Evolutionary conservation across 768 basidiomycete species (phyloP), one percentile per base, ranked within the genome.

Genomic region (Clitopilus passeckerianus): DNA sequence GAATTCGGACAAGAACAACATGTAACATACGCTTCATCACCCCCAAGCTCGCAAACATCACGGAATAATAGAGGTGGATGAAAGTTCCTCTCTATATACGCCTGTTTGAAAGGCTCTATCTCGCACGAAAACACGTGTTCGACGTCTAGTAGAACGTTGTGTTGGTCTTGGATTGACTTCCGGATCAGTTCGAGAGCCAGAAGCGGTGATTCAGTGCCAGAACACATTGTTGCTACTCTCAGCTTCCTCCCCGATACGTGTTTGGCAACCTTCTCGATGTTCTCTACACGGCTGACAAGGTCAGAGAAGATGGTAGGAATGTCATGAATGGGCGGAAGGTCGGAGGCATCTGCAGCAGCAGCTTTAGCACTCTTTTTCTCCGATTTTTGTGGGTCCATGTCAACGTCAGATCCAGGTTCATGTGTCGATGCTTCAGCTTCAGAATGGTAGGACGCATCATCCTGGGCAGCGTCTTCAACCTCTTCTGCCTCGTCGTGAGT

Each of bases 111-210:
- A 3, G 95, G 94, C 68, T 95, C 95, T 58, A 97, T 96, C 74
- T 97, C 94, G 72, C 94, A 97, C 1, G 94, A 96, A 74, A 97
- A 96, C 46, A 95, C 92, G 72, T 97, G 95, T 70, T 95, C 90
- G 56, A 93, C 78, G 23, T 88, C 82, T 58, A 97, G 74, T 1
- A 80, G 75, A 56, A 89, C 65, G 2, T 77, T 82, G 64, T 86
- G 84, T 64, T 88, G 87, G 30, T 87, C 84, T 30, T 83, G 72
- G 63, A 96, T 82, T 5, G 88, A 84, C 60, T 88, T 84, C 59
- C 87, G 86, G 50, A 97, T 92, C 61, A 95, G 75, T 30, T 91
- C 88, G 52, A 98, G 78, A 14, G 95, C 95, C 34, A 97, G 86
- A 22, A 98, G 82, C 55, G 95, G 95, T 1, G 93, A 93, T 68